Conservation (phyloP, 495 filamentous ascomycete genomes). For the Baudoinia panamericana region DNA sequence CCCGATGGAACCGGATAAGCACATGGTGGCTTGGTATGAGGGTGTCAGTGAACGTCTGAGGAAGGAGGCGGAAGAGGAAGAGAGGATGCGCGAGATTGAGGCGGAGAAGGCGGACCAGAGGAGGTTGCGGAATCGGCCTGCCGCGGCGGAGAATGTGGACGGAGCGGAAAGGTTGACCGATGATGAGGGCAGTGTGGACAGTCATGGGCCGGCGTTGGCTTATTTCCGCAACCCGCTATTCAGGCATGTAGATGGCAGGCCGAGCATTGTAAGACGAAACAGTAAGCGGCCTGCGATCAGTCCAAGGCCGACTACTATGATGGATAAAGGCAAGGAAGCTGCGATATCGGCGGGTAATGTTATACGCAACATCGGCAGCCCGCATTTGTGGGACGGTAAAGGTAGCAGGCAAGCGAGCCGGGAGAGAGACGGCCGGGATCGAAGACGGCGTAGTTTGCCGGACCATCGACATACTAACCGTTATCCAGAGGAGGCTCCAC, state of each 20-base stretch:
- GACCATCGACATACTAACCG: constrained; percentile 12
- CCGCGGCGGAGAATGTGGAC: constrained; percentile 1
- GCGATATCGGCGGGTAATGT: constrained; percentile 21
- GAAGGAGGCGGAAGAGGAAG: constrained; percentile 26
- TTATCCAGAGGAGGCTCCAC: constrained; percentile 14
- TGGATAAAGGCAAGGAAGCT: constrained; percentile 24
- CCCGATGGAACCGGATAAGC: constrained; percentile 57
- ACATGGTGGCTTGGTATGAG: constrained; percentile 77
- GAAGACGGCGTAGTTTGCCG: constrained; percentile 15
- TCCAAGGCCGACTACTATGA: constrained; percentile 20
- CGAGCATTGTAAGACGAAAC: constrained; percentile 22
- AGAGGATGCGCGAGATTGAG: constrained; percentile 12
- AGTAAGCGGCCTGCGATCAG: constrained; percentile 15
- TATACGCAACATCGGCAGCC: constrained; percentile 18
- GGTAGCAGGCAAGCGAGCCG: constrained; percentile 11
- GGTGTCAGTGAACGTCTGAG: constrained; percentile 44
- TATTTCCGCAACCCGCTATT: constrained; percentile 32
- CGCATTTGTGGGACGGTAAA: constrained; percentile 21
- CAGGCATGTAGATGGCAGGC: constrained; percentile 24
- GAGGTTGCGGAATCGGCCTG: constrained; percentile 11
- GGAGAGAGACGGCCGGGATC: constrained; percentile 5
- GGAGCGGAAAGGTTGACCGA: constrained; percentile 18
- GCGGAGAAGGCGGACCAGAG: constrained; percentile 17
- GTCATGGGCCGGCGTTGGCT: constrained; percentile 23
- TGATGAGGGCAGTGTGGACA: constrained; percentile 24